These are phyloP conservation scores for Viridothelium virens DNA, from an alignment of 495 filamentous ascomycete genomes.

Conservation along the genomic window DNA sequence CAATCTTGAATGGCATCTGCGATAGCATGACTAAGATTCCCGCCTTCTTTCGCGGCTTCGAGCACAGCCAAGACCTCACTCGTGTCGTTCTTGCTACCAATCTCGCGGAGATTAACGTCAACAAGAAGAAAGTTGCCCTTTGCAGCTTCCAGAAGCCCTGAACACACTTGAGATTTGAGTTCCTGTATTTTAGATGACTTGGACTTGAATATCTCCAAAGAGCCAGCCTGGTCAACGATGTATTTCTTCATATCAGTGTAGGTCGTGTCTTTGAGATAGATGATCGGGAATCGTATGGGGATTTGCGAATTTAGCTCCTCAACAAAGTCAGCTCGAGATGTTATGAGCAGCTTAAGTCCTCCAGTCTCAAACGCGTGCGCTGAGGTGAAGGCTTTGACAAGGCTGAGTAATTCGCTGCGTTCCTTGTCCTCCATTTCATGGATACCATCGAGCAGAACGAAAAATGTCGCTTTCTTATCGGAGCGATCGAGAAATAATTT, in stretches of 20 bases:
- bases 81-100: neutral
- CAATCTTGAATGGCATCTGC: neutral
- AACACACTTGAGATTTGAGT: neutral
- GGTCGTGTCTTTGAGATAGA: neutral
- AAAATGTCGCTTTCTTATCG: neutral
- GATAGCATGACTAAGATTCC: neutral
- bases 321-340: neutral
- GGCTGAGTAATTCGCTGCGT: neutral
- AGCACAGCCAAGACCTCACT: neutral
- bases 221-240: neutral
- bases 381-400: neutral
- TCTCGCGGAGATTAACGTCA: neutral
- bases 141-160: neutral
- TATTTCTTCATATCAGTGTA: neutral
- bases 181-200: neutral
- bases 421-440: neutral
- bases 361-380: too few relatives aligned
- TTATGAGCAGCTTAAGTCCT: neutral
- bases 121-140: neutral
- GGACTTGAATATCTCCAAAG: neutral
- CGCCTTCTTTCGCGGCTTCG: neutral
- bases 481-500: neutral
- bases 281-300: neutral
- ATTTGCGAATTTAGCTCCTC: neutral
- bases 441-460: neutral